These are phyloP conservation scores for Trametopsis cervina DNA, from an alignment of 768 basidiomycete genomes.

Conservation along the genomic window DNA sequence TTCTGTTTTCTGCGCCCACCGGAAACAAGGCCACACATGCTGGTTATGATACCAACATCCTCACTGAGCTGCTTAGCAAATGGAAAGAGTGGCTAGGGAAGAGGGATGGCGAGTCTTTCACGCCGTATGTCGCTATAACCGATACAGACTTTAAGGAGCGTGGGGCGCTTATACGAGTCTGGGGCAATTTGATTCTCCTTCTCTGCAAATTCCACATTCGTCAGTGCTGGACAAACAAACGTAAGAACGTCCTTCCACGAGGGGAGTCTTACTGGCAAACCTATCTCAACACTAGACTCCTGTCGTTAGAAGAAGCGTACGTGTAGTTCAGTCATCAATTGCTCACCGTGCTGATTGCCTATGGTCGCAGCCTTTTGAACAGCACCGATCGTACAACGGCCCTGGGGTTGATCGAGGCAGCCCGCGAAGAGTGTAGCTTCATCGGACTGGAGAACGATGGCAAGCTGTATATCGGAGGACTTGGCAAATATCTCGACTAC, in stretches of 20 bases:
- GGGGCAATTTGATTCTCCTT: conserved; percentile 23
- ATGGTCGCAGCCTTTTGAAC: not conserved
- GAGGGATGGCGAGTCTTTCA: conserved; percentile 13
- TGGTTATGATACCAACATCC: conserved; percentile 22
- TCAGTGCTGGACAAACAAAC: conserved; percentile 14
- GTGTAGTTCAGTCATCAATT: not conserved
- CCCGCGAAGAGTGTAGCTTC: not conserved
- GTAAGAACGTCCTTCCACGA: not conserved
- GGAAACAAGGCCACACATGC: conserved; percentile 17
- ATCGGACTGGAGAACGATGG: not conserved
- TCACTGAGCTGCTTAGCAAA: conserved; percentile 17
- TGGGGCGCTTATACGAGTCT: conserved; percentile 25
- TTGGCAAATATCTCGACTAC: conserved; percentile 18
- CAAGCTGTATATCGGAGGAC: not conserved
- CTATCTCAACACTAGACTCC: not conserved
- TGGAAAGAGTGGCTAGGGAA: conserved; percentile 20
- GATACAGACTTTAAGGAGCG: conserved; percentile 30
- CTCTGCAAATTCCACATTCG: conserved; percentile 32
- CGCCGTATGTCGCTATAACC: conserved; percentile 21
- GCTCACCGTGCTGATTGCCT: not conserved
- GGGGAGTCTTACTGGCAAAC: not conserved
- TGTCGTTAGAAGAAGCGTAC: conserved; percentile 1
- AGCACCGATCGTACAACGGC: not conserved
- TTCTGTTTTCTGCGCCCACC: conserved; percentile 28
- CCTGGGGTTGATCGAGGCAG: not conserved